Base-by-base conservation (phyloP, 805 yeast species). In the Wickerhamiella domercqiae region DNA sequence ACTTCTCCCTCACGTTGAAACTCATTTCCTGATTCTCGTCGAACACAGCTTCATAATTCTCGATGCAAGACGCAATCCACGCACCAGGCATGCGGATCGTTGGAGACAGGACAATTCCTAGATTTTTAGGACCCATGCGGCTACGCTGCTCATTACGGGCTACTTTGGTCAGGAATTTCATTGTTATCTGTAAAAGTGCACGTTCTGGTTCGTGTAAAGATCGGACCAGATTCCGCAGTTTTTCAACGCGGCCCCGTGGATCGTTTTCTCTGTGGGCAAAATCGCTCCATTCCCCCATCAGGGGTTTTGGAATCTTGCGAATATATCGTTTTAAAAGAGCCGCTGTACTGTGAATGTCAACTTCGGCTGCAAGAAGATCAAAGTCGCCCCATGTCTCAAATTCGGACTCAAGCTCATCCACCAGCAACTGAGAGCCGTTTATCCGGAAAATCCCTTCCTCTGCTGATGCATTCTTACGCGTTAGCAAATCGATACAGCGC, bases 361-460 rank as follows among this genome's bases (percentile, higher is more conserved):
- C 49, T 13, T 43, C 40, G 9, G 45, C 28, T 6, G 15, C 25
- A 21, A 44, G 45, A 7, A 30, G n/a, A 11, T 51, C 51, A 11
- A 41, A 42, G 18, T 49, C 47, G 44, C 50, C 44, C 21, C 39
- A 32, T 4, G 34, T 26, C 5, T 48, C 67, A 37, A 86, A 62
- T 50, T 81, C 83, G 32, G 80, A 62, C 53, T 86, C 95, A 40
- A 69, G 68, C 4, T 68, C 64, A 9, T 54, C 63, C 79, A 87
- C 34, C 60, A 64, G 34, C 71, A 80, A 49, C 76, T 80, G 41
- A 81, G 64, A 29, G 64, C 70, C 45, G 75, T 71, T 29, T 81
- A 84, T 62, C 43, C 98, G 66, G 62, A 90, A 90, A 2, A 87
- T 71, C 7, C 98, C 98, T 51, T 84, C 94, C 55, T 82, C 90